A percentile compares a stretch with the other conserved stretches of the same genome.
Evolutionary conservation across 768 basidiomycete species (phyloP).

Genomic region (Daedalea quercina): DNA sequence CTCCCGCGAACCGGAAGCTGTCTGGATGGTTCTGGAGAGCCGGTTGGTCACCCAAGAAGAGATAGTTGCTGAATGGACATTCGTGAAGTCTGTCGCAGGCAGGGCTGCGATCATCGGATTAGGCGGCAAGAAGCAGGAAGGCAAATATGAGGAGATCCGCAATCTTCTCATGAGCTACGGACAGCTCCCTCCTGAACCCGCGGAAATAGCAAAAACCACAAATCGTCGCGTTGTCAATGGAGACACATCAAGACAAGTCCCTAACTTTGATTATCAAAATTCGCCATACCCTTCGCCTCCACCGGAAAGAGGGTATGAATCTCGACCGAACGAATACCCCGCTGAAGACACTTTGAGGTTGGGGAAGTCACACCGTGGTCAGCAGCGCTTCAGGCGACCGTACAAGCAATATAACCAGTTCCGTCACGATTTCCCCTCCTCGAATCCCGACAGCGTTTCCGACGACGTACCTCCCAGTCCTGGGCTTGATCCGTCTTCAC

Average conservation of each 20-base stretch:
- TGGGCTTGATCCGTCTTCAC: not conserved
- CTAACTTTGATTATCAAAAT: not conserved
- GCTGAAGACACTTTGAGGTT: not conserved
- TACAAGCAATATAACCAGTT: constrained; percentile 9
- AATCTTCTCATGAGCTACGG: constrained; percentile 47
- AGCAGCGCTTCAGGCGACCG: constrained; percentile 2
- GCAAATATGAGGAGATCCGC: constrained; percentile 42
- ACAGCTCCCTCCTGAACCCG: constrained; percentile 26
- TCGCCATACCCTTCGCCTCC: not conserved
- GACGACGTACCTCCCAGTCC: not conserved
- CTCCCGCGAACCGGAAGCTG: constrained; percentile 55
- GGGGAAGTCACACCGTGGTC: constrained; percentile 4
- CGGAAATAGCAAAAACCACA: not conserved
- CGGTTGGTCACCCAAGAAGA: constrained; percentile 43
- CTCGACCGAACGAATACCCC: not conserved
- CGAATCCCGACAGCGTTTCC: not conserved
- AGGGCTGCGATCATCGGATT: constrained; percentile 9
- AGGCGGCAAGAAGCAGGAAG: constrained; percentile 19
- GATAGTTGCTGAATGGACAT: constrained; percentile 44
- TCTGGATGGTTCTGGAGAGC: constrained; percentile 58
- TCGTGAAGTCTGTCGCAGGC: constrained; percentile 27
- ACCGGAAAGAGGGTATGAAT: not conserved
- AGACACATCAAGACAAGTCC: too few relatives aligned
- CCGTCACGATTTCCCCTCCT: constrained; percentile 1
- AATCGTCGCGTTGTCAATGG: not conserved